Conservation (phyloP, 2,329 filamentous ascomycete genomes). For the Neonectria sp. region DNA sequence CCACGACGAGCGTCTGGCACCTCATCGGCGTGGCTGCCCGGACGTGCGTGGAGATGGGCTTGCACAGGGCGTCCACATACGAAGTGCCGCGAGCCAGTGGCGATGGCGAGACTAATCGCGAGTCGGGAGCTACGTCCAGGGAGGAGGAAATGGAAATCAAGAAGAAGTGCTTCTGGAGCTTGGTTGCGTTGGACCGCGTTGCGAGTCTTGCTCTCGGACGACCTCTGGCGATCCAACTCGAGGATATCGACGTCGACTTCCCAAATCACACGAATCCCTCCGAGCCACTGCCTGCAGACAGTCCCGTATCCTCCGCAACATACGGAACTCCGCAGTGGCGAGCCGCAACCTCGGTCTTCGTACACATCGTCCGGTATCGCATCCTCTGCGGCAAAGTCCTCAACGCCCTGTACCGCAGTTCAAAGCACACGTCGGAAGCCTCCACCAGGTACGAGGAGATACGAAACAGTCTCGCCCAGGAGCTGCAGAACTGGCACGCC, state of each 20-base stretch:
- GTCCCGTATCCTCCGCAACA: slow-evolving; percentile 33
- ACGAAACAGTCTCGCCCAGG: slow-evolving; percentile 43
- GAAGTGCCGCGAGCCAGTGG: slow-evolving; percentile 15
- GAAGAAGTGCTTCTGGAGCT: slow-evolving; percentile 60
- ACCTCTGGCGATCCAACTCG: slow-evolving; percentile 57
- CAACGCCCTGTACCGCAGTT: slow-evolving; percentile 52
- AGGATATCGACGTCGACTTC: slow-evolving; percentile 58
- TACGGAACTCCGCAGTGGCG: slow-evolving; percentile 45
- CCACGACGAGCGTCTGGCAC: slow-evolving; percentile 60
- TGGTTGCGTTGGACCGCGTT: slow-evolving; percentile 57
- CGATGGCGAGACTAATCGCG: neutral
- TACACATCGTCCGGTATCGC: slow-evolving; percentile 58
- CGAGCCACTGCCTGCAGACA: slow-evolving; percentile 38
- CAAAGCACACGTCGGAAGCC: slow-evolving; percentile 32
- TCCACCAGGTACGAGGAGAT: slow-evolving; percentile 33
- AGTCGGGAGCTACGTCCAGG: slow-evolving; percentile 2
- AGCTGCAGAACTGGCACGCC: slow-evolving; percentile 52
- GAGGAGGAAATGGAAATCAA: slow-evolving; percentile 53
- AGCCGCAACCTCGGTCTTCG: slow-evolving; percentile 52
- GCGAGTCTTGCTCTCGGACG: slow-evolving; percentile 56
- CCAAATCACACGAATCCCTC: slow-evolving; percentile 42
- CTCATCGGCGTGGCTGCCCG: slow-evolving; percentile 59
- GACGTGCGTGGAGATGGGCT: slow-evolving; percentile 58
- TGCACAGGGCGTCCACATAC: slow-evolving; percentile 58
- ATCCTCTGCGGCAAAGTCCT: slow-evolving; percentile 58